Base-by-base conservation (phyloP, 2,329 filamentous ascomycete genomes). In the Ambrosiella beaveri region DNA sequence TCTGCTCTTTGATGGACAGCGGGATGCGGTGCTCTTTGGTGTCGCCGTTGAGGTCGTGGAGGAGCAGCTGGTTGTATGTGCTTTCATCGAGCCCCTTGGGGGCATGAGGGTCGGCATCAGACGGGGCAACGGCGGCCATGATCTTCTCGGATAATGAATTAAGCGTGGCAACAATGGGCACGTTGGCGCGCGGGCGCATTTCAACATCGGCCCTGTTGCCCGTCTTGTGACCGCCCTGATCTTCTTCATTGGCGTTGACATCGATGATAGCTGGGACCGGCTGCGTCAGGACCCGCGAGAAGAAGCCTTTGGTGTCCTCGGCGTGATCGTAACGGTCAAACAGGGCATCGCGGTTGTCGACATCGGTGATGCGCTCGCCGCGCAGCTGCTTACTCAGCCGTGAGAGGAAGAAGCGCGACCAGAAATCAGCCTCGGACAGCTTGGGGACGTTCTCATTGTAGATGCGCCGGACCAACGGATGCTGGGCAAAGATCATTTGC, bases 91-190 rank as follows among this genome's bases (percentile, higher is more conserved):
- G 73, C 1, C 82, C 83, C 17, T 64, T 64, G 4, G 64, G 54
- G 56, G 82, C 79, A 1, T 82, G 79, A 4, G 75, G 77, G 61
- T 83, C 78, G 1, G 79, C 76, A 67, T 96, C 89, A 4, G 84
- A 81, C 1, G 89, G 85, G 1, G 85, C 81, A 9, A 95, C 88
- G 63, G 90, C 86, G 53, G 85, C 85, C 78, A 98, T 85, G 67
- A 98, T 86, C 70, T 94, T 96, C 69, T 93, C 88, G 65, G 88
- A 95, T 58, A 97, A 77, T 61, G 79, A 88, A 68, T 98, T 98
- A 58, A 98, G 74, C 0, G 88, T 89, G 62, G 85, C 82, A 62
- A 97, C 84, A 62, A 97, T 94, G 9, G 89, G 90, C 1, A 93
- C 84, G 66, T 93, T 91, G 51, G 79, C 73, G 9, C 82, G 77